A percentile compares a stretch with the other conserved stretches of the same genome.
Conservation (phyloP, 2,329 filamentous ascomycete genomes). For the Neonectria ditissima region DNA sequence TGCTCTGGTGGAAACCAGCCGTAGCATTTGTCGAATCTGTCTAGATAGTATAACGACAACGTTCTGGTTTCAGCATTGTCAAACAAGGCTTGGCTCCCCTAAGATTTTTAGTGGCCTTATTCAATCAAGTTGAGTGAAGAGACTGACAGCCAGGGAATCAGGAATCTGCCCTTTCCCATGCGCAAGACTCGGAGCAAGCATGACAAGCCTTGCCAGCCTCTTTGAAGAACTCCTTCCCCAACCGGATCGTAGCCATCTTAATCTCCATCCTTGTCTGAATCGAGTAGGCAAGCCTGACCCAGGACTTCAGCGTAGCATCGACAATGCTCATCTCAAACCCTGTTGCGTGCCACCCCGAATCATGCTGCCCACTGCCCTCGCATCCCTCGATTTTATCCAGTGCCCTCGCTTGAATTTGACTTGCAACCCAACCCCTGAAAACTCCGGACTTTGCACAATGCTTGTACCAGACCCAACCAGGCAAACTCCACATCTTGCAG, state of each 20-base stretch:
- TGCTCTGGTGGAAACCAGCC: background rate
- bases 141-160: background rate
- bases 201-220: background rate
- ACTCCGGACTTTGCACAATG: conserved; percentile 45
- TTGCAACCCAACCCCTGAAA: conserved; percentile 38
- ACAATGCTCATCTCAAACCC: conserved; percentile 30
- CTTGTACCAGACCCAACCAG: conserved; percentile 41
- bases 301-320: conserved; percentile 12
- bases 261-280: conserved; percentile 14
- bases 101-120: background rate
- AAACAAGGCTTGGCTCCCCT: background rate
- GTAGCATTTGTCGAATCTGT: background rate
- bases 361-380: conserved; percentile 27
- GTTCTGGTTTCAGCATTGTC: background rate
- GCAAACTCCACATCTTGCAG: conserved; percentile 41
- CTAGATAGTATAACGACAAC: background rate
- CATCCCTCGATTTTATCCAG: conserved; percentile 37
- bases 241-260: conserved; percentile 8
- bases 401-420: conserved; percentile 38
- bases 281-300: conserved; percentile 10
- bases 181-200: background rate
- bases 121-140: background rate
- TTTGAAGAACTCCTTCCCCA: conserved; percentile 1
- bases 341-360: conserved; percentile 30
- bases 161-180: background rate